These are phyloP conservation scores for Microdochium trichocladiopsis DNA, from an alignment of 2,329 filamentous ascomycete genomes.

Conservation along the genomic window DNA sequence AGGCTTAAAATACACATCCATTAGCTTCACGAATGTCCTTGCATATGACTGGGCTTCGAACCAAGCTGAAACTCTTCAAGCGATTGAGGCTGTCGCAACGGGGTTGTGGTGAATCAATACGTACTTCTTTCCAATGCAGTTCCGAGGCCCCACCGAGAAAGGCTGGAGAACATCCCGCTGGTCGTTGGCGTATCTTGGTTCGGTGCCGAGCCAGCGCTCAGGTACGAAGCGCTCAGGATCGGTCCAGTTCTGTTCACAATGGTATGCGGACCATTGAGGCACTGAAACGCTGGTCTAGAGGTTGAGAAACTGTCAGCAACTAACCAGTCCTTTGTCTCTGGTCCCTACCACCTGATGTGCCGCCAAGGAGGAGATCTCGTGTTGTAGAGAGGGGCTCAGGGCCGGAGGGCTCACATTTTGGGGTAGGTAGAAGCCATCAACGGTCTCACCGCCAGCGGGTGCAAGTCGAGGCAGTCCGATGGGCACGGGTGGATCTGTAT, in stretches of 20 bases:
- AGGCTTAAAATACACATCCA: conserved; percentile 15
- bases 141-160: conserved; percentile 28
- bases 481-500: background rate
- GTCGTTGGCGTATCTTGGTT: conserved; percentile 21
- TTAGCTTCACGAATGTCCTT: background rate
- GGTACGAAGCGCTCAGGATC: conserved; percentile 29
- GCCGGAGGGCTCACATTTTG: background rate
- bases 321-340: no score
- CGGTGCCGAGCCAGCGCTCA: conserved; percentile 26
- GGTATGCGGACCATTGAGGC: conserved; percentile 5
- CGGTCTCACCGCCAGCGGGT: background rate
- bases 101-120: conserved; percentile 7
- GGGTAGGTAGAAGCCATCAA: background rate
- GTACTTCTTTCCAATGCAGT: conserved; percentile 32
- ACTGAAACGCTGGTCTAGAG: background rate
- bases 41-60: background rate
- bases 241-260: conserved; percentile 20
- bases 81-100: no score
- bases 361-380: no score
- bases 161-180: conserved; percentile 25
- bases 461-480: background rate
- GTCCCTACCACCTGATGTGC: no score
- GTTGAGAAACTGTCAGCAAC: background rate
- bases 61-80: background rate
- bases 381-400: no score